Conservation (phyloP, 2,329 filamentous ascomycete genomes). For the Calonectria henricotiae region DNA sequence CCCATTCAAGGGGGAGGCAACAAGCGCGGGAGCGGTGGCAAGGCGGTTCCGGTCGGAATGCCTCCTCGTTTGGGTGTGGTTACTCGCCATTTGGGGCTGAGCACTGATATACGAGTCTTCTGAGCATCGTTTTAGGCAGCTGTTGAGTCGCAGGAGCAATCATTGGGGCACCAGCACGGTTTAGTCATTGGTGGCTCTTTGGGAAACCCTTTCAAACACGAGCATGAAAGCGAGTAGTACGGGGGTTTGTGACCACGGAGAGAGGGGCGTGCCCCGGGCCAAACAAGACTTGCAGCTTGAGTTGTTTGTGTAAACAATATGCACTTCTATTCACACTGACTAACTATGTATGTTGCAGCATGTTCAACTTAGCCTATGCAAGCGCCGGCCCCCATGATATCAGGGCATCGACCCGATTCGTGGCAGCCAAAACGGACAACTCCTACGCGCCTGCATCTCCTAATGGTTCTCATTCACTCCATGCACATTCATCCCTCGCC, state of each 20-base stretch:
- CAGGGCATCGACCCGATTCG: constrained; percentile 6
- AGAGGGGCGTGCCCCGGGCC: not conserved
- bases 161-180: no score
- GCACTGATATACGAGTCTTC: constrained; percentile 8
- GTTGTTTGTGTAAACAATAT: constrained; percentile 6
- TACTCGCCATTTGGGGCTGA: constrained; percentile 11
- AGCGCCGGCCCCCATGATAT: not conserved
- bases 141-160: constrained; percentile 5
- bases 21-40: constrained; percentile 10
- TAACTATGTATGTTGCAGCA: not conserved
- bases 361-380: constrained; percentile 14
- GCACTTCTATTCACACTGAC: constrained; percentile 18
- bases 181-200: not conserved
- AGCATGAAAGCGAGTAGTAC: not conserved
- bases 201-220: not conserved
- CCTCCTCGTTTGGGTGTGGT: not conserved
- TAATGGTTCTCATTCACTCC: constrained; percentile 6
- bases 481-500: not conserved
- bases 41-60: not conserved
- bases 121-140: constrained; percentile 1
- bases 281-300: not conserved
- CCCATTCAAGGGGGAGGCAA: constrained; percentile 13
- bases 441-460: constrained; percentile 8
- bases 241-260: not conserved
- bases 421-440: not conserved